Base-by-base conservation (phyloP, 352 stramenopile genomes). In the Phytopythium chamaehyphon region DNA sequence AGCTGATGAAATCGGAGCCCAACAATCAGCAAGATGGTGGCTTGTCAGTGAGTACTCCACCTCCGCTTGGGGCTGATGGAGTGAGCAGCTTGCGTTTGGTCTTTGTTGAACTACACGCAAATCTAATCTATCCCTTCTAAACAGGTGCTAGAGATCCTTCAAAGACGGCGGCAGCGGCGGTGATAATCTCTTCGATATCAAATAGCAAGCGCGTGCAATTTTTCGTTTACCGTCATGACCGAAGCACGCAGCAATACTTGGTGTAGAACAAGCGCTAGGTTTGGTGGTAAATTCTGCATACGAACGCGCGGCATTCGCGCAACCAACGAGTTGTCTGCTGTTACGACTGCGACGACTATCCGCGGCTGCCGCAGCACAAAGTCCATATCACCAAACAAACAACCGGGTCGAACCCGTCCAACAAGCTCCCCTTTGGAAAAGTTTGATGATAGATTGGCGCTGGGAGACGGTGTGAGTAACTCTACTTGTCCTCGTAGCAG, bases 351-450 rank as follows among this genome's bases (percentile, higher is more conserved):
- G 51, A 82, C 64, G 36, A 83, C 59, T n/a, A 69, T 62, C n/a
- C 73, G 66, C 35, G 54, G 37, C 49, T 86, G 73, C 23, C 56
- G 48, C 45, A 88, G 57, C 54, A 83, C 65, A 40, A 79, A 88
- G 51, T 84, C 76, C 69, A 88, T 74, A 38, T 88, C 76, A 14
- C 76, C 76, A 43, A 86, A 84, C 40, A 88, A 77, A 36, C 72
- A 83, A 6, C 73, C 74, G 23, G 73, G 62, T 14, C 70, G 64
- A 0, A 84, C 72, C n/a, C 68, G 73, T 1, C 76, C 64, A 7
- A 87, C 66, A 1, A 86, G 46, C 18, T 80, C 71, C 8, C 28
- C 50, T 39, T 61, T 62, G 39, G 59, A 57, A 9, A 55, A 61
- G 16, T 64, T 53, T n/a, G 55, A 48, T 10, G 15, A 35, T 31